Evolutionary conservation across 2,329 filamentous ascomycete genomes (phyloP).

Genomic region (Magnaporthales sp.): DNA sequence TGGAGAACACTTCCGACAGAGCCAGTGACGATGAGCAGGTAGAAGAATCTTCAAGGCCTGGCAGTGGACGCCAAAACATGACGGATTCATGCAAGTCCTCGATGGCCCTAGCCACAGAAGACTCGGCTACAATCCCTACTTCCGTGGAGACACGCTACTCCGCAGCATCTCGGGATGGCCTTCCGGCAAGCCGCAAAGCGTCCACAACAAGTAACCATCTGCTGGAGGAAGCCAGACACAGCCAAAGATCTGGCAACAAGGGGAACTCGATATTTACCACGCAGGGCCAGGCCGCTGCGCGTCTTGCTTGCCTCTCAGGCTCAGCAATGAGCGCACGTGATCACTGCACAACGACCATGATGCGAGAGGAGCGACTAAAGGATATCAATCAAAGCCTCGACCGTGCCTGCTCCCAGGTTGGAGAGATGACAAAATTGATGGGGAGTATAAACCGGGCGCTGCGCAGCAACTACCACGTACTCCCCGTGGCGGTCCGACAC

Average conservation of each 20-base stretch:
- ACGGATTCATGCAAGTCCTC: background rate
- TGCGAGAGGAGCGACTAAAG: background rate
- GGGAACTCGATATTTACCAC: background rate
- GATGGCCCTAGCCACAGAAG: background rate
- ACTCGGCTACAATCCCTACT: background rate
- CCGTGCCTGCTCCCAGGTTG: background rate
- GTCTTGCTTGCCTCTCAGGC: background rate
- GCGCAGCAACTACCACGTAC: background rate
- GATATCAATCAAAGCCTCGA: background rate
- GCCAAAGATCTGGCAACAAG: background rate
- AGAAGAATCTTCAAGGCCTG: background rate
- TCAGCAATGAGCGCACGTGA: background rate
- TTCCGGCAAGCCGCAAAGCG: background rate
- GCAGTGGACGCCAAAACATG: background rate
- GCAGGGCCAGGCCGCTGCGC: background rate
- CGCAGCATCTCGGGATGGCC: background rate
- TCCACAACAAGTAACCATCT: background rate
- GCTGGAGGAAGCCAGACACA: background rate
- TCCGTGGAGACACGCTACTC: background rate
- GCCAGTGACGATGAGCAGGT: background rate
- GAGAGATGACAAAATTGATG: background rate
- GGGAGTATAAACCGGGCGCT: background rate
- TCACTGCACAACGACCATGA: background rate
- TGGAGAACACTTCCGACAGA: background rate
- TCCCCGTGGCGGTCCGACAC: background rate